Evolutionary conservation across 805 yeast species (phyloP).

Genomic region (Cyberlindnera xylosilytica): DNA sequence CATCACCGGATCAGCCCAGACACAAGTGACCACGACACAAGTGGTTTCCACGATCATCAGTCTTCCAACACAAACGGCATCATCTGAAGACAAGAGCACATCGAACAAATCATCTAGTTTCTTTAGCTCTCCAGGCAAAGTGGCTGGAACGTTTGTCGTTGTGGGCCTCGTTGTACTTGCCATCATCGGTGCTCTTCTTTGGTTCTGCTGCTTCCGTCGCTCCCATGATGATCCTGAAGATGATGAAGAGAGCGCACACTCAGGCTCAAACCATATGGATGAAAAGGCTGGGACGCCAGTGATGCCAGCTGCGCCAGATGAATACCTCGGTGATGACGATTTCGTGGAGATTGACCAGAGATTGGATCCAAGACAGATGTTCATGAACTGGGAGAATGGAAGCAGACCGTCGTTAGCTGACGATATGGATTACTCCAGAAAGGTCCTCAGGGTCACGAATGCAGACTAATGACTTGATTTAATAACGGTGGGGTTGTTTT

Average conservation of each 20-base stretch:
- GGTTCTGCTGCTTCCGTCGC: conserved; percentile 37
- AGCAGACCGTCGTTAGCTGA: conserved; percentile 49
- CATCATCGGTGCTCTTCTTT: conserved; percentile 40
- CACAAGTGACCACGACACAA: conserved; percentile 26
- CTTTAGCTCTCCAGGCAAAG: conserved; percentile 65
- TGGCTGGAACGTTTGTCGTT: conserved; percentile 75
- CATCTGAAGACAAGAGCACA: conserved; percentile 9
- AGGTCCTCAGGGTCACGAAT: conserved; percentile 55
- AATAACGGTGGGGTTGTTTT: no score
- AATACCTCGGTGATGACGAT: conserved; percentile 13
- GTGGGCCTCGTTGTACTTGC: conserved; percentile 62
- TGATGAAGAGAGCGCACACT: conserved; percentile 13
- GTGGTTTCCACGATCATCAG: conserved; percentile 25
- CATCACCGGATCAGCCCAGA: conserved; percentile 32
- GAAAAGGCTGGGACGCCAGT: conserved; percentile 9
- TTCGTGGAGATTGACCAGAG: conserved; percentile 52
- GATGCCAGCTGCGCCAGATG: conserved; percentile 6
- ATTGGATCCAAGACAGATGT: conserved; percentile 54
- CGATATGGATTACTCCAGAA: conserved; percentile 54
- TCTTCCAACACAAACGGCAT: conserved; percentile 21
- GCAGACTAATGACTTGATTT: conserved; percentile 10
- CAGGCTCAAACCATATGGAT: conserved; percentile 10
- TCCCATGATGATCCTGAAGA: conserved; percentile 17
- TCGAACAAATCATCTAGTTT: conserved; percentile 34
- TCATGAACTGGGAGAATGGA: conserved; percentile 44